Evolutionary conservation across 495 filamentous ascomycete genomes (phyloP), one percentile per base, ranked within the genome.

Genomic region (Penicillium goetzii): DNA sequence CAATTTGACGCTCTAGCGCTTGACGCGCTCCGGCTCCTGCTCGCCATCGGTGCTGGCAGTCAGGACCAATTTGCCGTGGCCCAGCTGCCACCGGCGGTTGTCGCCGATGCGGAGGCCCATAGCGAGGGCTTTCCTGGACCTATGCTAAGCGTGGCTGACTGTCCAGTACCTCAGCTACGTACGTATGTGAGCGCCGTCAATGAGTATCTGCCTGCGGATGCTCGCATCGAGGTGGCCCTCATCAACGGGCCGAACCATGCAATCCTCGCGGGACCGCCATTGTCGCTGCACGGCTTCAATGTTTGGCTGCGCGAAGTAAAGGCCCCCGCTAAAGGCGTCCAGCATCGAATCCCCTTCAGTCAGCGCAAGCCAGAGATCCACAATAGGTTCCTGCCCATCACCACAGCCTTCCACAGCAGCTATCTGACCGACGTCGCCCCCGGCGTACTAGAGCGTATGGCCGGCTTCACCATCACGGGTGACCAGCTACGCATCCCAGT

Each of bases 101-200:
- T 45, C 15, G 19, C 15, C 41, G 41, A 45, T 45, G 41, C 41
- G 15, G 41, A 45, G 19, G 41, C 41, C 41, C 41, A 45, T 45
- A 21, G 95, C 8, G 96, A 99, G 74, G 95, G 95, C 21, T 84
- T 83, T 4, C 95, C 95, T 7, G 97, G 94, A 4, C 96, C 95
- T 21, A 99, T 99, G 95, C 81, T 99, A 56, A 45, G 41, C 19
- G 41, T 45, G 19, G 41, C 41, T n/a, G 41, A 45, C 41, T 45
- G 41, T 21, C 41, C 41, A 45, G 15, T 45, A 17, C 0, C 15
- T 9, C 41, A 45, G 19, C 19, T 97, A 92, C 63, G 92, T 99
- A 64, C 90, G 95, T 94, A 97, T 75, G 92, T 99, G 64, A 88
- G 97, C 76, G 89, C 89, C 17, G 98, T 96, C 51, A 99, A 99